These are phyloP conservation scores for Pyrus pyrifolia DNA, from an alignment of 306 rosid genomes.

Conservation along the genomic window DNA sequence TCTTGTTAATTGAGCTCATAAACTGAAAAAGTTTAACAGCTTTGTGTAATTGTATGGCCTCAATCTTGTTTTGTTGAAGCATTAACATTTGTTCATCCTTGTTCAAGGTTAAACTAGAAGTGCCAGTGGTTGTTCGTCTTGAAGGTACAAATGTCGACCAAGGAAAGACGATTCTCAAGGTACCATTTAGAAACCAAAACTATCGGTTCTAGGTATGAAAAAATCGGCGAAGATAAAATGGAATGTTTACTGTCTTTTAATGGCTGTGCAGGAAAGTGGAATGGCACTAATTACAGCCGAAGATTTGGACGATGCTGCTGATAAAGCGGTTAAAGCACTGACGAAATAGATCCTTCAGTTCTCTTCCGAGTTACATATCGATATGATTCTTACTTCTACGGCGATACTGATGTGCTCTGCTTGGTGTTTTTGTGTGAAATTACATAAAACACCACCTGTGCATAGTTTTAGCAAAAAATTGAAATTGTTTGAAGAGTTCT, in stretches of 20 bases:
- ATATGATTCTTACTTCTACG: background rate
- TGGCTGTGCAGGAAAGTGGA: slow-evolving; percentile 81
- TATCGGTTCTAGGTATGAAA: background rate
- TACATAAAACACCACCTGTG: slow-evolving; percentile 11
- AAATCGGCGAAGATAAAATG: slow-evolving; percentile 24
- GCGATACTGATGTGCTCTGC: slow-evolving; percentile 6
- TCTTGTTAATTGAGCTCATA: background rate
- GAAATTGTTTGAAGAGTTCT: background rate
- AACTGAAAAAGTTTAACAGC: background rate
- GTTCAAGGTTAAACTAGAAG: slow-evolving; percentile 73
- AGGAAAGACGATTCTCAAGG: slow-evolving; percentile 90
- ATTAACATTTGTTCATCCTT: slow-evolving; percentile 15
- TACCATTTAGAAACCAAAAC: background rate
- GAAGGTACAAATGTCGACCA: slow-evolving; percentile 98
- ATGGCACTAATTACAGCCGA: slow-evolving; percentile 85
- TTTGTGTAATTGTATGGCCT: background rate
- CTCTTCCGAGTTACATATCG: slow-evolving; percentile 9
- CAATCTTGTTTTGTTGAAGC: background rate
- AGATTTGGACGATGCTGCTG: slow-evolving; percentile 97
- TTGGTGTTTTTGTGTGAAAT: slow-evolving; percentile 7
- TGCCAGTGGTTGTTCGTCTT: slow-evolving; percentile 92
- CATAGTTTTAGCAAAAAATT: slow-evolving; percentile 8
- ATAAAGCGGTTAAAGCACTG: slow-evolving; percentile 84
- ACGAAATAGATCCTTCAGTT: slow-evolving; percentile 10
- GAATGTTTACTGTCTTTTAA: slow-evolving; percentile 1